Percentiles rank a stretch among this genome's conserved stretches.
Conservation (phyloP, 2,329 filamentous ascomycete genomes). For the Neopestalotiopsis rosae region DNA sequence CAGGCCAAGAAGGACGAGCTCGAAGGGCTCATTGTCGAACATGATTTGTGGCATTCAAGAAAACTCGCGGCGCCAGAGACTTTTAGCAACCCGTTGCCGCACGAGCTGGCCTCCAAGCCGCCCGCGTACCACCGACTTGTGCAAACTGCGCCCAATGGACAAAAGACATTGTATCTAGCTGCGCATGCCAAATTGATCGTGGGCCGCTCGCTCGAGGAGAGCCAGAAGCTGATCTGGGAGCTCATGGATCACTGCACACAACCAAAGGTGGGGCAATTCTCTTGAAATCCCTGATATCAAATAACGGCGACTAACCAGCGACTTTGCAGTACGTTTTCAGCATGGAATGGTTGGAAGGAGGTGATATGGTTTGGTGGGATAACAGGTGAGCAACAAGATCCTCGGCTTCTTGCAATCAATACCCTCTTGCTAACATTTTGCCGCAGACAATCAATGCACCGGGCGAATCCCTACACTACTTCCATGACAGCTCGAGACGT, state of each 20-base stretch:
- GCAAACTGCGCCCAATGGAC: slow-evolving; percentile 30
- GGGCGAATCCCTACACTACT: slow-evolving; percentile 32
- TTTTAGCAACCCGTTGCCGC: slow-evolving; percentile 18
- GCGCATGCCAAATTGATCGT: slow-evolving; percentile 32
- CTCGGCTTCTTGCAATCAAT: background rate
- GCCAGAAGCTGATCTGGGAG: slow-evolving; percentile 33
- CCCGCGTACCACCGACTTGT: slow-evolving; percentile 32
- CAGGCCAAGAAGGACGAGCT: slow-evolving; percentile 30
- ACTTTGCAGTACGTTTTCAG: slow-evolving; percentile 31
- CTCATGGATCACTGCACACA: slow-evolving; percentile 32
- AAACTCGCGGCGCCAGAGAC: slow-evolving; percentile 17
- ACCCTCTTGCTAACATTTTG: background rate
- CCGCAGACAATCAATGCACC: slow-evolving; percentile 33
- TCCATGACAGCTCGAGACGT: slow-evolving; percentile 33
- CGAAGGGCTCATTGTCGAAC: slow-evolving; percentile 29
- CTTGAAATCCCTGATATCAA: background rate
- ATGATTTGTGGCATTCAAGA: slow-evolving; percentile 31
- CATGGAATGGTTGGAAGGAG: slow-evolving; percentile 30
- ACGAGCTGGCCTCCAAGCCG: slow-evolving; percentile 30
- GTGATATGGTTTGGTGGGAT: slow-evolving; percentile 37
- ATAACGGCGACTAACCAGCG: background rate
- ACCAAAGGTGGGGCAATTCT: slow-evolving; percentile 22
- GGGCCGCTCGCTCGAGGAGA: slow-evolving; percentile 27
- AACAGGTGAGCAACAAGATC: slow-evolving; percentile 21
- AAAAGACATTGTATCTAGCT: slow-evolving; percentile 31